Evolutionary conservation across 2,329 filamentous ascomycete species (phyloP).

Genomic region (Botrytis medusae): DNA sequence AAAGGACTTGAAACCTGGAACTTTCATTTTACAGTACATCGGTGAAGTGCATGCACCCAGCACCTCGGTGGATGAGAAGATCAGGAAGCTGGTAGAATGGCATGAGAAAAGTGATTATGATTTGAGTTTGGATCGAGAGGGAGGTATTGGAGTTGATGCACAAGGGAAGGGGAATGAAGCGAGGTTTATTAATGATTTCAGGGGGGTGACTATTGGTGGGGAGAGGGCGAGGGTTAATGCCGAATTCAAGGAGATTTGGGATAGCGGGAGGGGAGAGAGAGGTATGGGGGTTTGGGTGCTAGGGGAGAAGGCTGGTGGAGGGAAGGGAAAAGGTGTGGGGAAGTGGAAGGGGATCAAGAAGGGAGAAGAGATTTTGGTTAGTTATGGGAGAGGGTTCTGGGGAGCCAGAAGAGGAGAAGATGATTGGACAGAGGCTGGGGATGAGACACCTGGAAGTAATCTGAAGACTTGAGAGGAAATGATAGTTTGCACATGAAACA

Average conservation of each 20-base stretch:
- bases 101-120: conserved; percentile 61
- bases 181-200: conserved; percentile 66
- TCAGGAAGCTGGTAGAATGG: conserved; percentile 24
- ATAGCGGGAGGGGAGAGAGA: conserved; percentile 50
- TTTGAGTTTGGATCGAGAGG: conserved; percentile 59
- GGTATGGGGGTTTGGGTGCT: conserved; percentile 61
- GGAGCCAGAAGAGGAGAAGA: conserved; percentile 44
- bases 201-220: conserved; percentile 49
- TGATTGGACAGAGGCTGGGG: not conserved
- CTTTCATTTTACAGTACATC: conserved; percentile 61
- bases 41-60: conserved; percentile 54
- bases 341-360: conserved; percentile 67
- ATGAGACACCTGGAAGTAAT: conserved; percentile 5
- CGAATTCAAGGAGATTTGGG: conserved; percentile 61
- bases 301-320: conserved; percentile 44
- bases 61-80: not conserved
- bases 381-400: conserved; percentile 54
- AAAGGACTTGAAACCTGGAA: conserved; percentile 52
- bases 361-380: conserved; percentile 67
- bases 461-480: conserved; percentile 1
- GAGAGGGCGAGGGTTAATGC: conserved; percentile 32
- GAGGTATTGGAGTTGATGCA: conserved; percentile 60
- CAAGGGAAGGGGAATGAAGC: conserved; percentile 60
- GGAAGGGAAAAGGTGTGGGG: conserved; percentile 40
- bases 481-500: no score